Base-by-base conservation (phyloP, 257 asterid genomes). In the Euphrasia confusa region DNA sequence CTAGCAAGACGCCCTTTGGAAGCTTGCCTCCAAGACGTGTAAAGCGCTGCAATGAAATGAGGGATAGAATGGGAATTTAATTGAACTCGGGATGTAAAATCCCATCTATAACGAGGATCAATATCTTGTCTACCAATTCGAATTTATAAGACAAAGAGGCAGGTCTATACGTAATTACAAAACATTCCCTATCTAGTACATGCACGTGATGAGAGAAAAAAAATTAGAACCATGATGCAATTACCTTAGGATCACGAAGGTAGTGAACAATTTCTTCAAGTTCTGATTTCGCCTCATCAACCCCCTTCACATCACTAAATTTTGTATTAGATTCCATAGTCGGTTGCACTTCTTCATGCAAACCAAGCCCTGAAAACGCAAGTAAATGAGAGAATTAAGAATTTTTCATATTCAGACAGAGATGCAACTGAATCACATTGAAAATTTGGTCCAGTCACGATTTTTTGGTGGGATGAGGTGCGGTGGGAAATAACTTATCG, bases 11-110 rank as follows among this genome's bases (percentile, higher is more conserved):
- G 49, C 95, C 95, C 72, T 89, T 89, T 39, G 95, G 97, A 44
- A 89, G 97, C 85, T 89, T 89, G 14, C 95, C 97, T 54, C 97
- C 97, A 64, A 89, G 92, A 53, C 95, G 92, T 26, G 95, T 89
- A 71, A 89, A 87, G 10, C 91, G 80, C 95, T 86, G 83, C 49
- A 70, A 69, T 64, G 68, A 63, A 70, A 59, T 45, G 64, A 70
- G 21, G 63, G 66, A 40, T 10, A 44, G 3, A 44, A 44, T 72
- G 66, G 79, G 40, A 35, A 53, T 74, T 26, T 52, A 33, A 21
- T 21, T 21, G 24, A 21, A 21, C 24, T 21, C 42, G 0, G 42
- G 11, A 9, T 7, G 11, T 37, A 37, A 8, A 37, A 37, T 8
- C 42, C 42, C 11, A 37, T 8, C 39, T 33, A 33, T 1, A 33